Evolutionary conservation across 2,329 filamentous ascomycete genomes (phyloP), one percentile per base, ranked within the genome.

Genomic region (Diplocarpon mali): DNA sequence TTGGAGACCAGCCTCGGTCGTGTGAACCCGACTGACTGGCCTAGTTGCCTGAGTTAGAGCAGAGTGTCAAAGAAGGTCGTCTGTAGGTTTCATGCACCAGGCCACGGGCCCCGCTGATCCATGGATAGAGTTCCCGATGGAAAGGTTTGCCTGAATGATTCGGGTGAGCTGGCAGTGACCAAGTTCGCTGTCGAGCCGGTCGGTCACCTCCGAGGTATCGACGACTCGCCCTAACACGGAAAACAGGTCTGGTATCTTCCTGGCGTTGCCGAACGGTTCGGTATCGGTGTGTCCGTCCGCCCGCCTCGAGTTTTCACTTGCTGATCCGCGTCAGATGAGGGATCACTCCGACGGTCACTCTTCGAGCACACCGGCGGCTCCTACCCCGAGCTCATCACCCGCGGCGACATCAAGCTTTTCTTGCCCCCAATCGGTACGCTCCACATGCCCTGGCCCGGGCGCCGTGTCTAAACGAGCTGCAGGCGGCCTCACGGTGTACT

Each of bases 121-220:
- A 11, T 36, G 34, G 7, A 34, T 27, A 61, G 59, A 34, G 42
- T 60, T 9, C 60, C 60, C 2, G 92, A 98, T 62, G 90, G 92
- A 41, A 92, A 89, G 60, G 87, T 96, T 64, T 96, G 49, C 59
- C 64, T 96, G 42, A 95, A 95, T 59, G 72, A 78, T n/a, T 67
- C 69, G 2, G 92, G 92, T 44, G 92, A 96, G 62, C 71, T 96
- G 31, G 84, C 84, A 28, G 92, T 96, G 5, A 96, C 92, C 38
- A 98, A 98, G 63, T 86, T 96, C 52, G 92, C 92, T 3, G 92
- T 95, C 15, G 92, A 98, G 64, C 92, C 92, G 90, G 94, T 62
- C 71, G 44, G 55, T 45, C n/a, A 30, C 7, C 35, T 20, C 16
- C 88, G 95, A 7, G 94, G 87, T 35, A 95, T 94, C 62, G 83